These are phyloP conservation scores for Epichloe gansuensis DNA, from an alignment of 2,329 filamentous ascomycete species.

Conservation along the genomic window DNA sequence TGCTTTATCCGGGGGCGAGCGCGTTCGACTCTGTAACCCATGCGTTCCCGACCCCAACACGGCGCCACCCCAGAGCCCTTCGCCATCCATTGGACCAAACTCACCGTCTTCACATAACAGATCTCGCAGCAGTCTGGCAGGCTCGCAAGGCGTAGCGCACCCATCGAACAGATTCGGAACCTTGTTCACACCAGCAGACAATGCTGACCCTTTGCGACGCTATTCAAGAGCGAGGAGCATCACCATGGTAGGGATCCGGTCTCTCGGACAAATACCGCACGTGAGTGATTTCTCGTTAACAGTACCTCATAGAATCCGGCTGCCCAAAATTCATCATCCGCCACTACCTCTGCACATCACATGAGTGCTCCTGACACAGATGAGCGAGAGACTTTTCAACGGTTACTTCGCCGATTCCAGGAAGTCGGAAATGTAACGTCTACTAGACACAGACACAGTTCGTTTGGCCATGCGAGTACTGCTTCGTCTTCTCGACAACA, in stretches of 20 bases:
- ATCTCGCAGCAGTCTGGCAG: conserved; percentile 31
- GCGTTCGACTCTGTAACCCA: conserved; percentile 47
- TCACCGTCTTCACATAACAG: conserved; percentile 28
- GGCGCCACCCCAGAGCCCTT: conserved; percentile 36
- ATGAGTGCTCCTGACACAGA: conserved; percentile 17
- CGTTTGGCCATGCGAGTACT: conserved; percentile 12
- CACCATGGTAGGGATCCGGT: conserved; percentile 31
- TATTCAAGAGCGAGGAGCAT: conserved; percentile 30
- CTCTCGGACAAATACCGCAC: background rate
- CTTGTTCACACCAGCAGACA: conserved; percentile 21
- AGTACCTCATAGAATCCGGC: conserved; percentile 6
- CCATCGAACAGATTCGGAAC: conserved; percentile 21
- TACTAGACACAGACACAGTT: conserved; percentile 17
- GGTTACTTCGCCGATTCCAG: conserved; percentile 17
- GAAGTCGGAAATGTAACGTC: conserved; percentile 6
- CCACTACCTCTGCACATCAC: conserved; percentile 14
- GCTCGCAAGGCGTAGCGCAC: conserved; percentile 17
- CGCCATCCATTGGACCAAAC: conserved; percentile 17
- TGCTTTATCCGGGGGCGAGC: conserved; percentile 39
- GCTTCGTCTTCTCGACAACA: conserved; percentile 26
- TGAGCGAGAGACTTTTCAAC: conserved; percentile 20
- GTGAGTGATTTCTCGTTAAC: background rate
- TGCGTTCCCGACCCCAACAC: conserved; percentile 51
- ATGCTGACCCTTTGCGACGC: conserved; percentile 23
- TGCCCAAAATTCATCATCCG: conserved; percentile 10